These are phyloP conservation scores for Collariella sp. DNA, from an alignment of 495 filamentous ascomycete species.

Conservation along the genomic window DNA sequence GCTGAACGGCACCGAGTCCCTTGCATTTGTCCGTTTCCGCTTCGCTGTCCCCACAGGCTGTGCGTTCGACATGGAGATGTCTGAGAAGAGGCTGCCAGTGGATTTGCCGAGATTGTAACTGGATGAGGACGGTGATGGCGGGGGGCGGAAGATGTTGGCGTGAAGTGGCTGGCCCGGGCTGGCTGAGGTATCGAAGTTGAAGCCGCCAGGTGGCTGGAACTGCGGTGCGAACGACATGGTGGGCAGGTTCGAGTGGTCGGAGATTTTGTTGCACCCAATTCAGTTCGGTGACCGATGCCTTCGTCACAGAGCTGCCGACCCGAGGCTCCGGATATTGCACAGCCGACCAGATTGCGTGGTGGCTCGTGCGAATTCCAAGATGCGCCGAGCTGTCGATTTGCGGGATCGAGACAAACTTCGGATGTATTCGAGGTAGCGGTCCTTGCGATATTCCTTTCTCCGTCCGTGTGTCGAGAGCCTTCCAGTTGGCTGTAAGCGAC, in stretches of 20 bases:
- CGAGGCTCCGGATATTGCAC: neutral
- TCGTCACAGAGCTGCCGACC: neutral
- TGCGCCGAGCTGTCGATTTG: neutral
- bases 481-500: neutral
- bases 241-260: neutral
- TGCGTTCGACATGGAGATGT: conserved; percentile 28
- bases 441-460: neutral
- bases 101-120: conserved; percentile 50
- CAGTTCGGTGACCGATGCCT: neutral
- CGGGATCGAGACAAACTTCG: neutral
- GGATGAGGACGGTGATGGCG: conserved; percentile 52
- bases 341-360: neutral
- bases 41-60: conserved; percentile 25
- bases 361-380: neutral
- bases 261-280: neutral
- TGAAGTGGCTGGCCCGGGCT: conserved; percentile 33
- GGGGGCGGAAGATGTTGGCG: conserved; percentile 61
- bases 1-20: conserved; percentile 28
- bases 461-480: neutral
- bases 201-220: conserved; percentile 42
- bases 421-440: neutral
- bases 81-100: conserved; percentile 43
- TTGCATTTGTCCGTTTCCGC: conserved; percentile 32
- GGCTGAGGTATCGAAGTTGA: conserved; percentile 38
- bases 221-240: conserved; percentile 37